Base-by-base conservation (phyloP, 257 asterid genomes). In the Euphrasia confusa region DNA sequence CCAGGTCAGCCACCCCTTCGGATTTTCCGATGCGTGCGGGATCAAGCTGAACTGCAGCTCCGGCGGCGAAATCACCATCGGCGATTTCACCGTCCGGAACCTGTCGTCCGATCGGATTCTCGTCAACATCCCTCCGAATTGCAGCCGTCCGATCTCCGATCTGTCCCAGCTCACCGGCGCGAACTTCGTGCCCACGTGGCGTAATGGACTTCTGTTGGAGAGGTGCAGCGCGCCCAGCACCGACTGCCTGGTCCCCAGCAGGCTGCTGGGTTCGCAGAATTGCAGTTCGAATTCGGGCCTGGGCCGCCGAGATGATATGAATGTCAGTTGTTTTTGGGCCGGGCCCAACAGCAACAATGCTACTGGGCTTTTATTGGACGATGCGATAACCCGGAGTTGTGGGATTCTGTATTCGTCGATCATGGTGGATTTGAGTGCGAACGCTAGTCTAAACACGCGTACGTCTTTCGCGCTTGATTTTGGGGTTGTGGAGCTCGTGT, bases 401-500 rank as follows among this genome's bases (percentile, higher is more conserved):
- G 7, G 63, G 2, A 15, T 28, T 13, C 74, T 87, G 61, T 60
- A 74, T 44, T 83, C 97, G 11, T 85, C 97, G 18, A 47, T 87
- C 64, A 65, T 76, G 82, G 74, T 77, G 62, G 79, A 68, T 63
- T 32, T 68, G 66, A 68, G 42, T 47, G 63, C 17, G 1, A 14
- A 18, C n/a, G 14, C 12, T 57, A 63, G 49, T 39, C 21, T 45
- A 10, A 62, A 59, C 65, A 27, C 81, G n/a, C n/a, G n/a, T n/a
- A n/a, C n/a, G 12, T 9, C 78, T 4, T 30, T 84, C 53, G 67
- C 69, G 39, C 61, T 91, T 78, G 78, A 76, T 42, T 80, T 88
- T 68, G 68, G 74, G 77, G 81, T 68, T 64, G 61, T 84, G 75
- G 96, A 88, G 82, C 70, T 91, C 14, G 85, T 71, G 4, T 91